Evolutionary conservation across 2,329 filamentous ascomycete species (phyloP).

Genomic region (Mollisia scopiformis): DNA sequence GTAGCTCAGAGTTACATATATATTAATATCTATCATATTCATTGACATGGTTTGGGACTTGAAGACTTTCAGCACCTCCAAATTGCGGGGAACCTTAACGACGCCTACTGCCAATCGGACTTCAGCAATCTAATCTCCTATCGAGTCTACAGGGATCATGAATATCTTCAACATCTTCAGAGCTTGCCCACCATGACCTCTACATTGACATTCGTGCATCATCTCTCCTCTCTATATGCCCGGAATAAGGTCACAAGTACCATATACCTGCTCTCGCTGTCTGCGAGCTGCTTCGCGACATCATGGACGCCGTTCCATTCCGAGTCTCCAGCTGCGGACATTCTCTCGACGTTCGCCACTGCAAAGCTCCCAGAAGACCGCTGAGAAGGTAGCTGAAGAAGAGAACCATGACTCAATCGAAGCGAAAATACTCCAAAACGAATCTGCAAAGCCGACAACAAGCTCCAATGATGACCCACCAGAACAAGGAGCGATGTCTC

Average conservation of each 20-base stretch:
- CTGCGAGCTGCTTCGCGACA: constrained; percentile 27
- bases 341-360: constrained; percentile 32
- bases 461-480: constrained; percentile 9
- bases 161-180: not conserved
- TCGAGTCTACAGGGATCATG: constrained; percentile 20
- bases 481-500: constrained; percentile 48
- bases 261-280: constrained; percentile 32
- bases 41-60: no score
- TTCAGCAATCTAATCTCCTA: constrained; percentile 20
- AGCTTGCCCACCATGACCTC: not conserved
- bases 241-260: constrained; percentile 21
- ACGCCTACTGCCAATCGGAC: constrained; percentile 5
- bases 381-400: constrained; percentile 16
- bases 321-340: constrained; percentile 6
- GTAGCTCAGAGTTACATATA: no score
- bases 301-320: constrained; percentile 24
- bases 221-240: constrained; percentile 33
- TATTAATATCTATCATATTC: no score
- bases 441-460: not conserved
- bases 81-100: no score
- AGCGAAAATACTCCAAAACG: constrained; percentile 12
- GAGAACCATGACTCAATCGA: constrained; percentile 19
- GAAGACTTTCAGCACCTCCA: no score
- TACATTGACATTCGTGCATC: not conserved
- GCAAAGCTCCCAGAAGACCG: constrained; percentile 13